Base-by-base conservation (phyloP, 1,284 basidiomycete species). In the Inonotus obliquus region DNA sequence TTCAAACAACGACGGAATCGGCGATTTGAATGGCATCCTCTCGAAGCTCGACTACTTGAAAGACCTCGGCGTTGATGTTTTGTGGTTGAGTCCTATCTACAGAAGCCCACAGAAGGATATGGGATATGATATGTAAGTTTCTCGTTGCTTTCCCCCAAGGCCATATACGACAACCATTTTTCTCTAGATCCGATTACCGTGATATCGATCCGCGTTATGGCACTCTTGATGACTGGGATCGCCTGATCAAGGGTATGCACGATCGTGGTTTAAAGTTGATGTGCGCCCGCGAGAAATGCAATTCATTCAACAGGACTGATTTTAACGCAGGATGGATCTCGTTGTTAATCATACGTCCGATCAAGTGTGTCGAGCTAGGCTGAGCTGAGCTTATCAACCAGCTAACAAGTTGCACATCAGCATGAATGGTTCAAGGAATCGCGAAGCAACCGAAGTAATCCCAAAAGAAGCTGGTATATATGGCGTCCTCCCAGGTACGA, bases 281-380 rank as follows among this genome's bases (percentile, higher is more conserved):
- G 79, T 87, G 65, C 54, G 79, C 7, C 5, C 19, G 23, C 25
- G 48, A 10, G 13, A 39, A 38, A 29, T 17, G 51, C 54, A 63
- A 37, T 14, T 53, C 35, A 53, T 48, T 65, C n/a, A n/a, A n/a
- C n/a, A n/a, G 45, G 49, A 41, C 59, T 49, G 62, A 54, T 47
- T 27, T 45, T 45, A 52, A 45, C 60, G 54, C 67, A 85, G 84
- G 70, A 87, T 91, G 78, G 89, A 92, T 70, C 81, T 92, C 2
- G 90, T 92, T 32, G 84, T 88, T n/a, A 92, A 92, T 72, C 90
- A 92, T 72, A 85, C 84, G 5, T 90, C 87, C 1, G 85, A 89
- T 73, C 81, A 89, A 76, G 84, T 82, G 56, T 51, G 69, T 47
- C 57, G 17, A 13, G 29, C 38, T 38, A 45, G 32, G 11, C 5